Evolutionary conservation across 768 basidiomycete genomes (phyloP).

Genomic region (Suillus occidentalis): DNA sequence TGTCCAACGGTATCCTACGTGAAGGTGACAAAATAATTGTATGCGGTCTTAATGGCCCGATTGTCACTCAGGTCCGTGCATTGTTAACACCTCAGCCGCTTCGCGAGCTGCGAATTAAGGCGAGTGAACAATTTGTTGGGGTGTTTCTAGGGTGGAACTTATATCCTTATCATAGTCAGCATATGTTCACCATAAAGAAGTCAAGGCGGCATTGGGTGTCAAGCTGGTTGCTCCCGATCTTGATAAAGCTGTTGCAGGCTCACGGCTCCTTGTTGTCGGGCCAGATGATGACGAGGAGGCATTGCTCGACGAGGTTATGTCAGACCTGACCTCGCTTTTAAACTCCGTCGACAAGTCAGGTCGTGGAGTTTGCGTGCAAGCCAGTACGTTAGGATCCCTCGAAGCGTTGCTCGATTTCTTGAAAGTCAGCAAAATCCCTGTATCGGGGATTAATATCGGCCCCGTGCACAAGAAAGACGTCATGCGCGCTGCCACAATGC

Average conservation of each 20-base stretch:
- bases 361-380: conserved; percentile 96
- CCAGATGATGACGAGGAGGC: conserved; percentile 98
- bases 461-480: conserved; percentile 95
- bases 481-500: conserved; percentile 89
- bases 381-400: conserved; percentile 93
- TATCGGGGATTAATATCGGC: conserved; percentile 96
- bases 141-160: conserved; percentile 6
- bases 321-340: conserved; percentile 84
- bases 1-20: conserved; percentile 89
- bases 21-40: conserved; percentile 95
- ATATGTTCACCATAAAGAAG: conserved; percentile 96
- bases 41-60: conserved; percentile 96
- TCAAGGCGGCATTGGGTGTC: conserved; percentile 95
- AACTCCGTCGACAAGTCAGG: conserved; percentile 93
- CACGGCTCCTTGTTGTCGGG: conserved; percentile 86
- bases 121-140: conserved; percentile 29
- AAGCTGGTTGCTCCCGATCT: conserved; percentile 94
- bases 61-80: conserved; percentile 92
- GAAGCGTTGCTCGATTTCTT: conserved; percentile 97
- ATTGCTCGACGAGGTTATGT: conserved; percentile 93
- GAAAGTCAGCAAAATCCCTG: conserved; percentile 92
- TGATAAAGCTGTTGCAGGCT: conserved; percentile 98
- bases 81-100: conserved; percentile 95
- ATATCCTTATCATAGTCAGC: conserved; percentile 57
- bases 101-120: conserved; percentile 95